Evolutionary conservation across 352 stramenopile species (phyloP).

Genomic region (Globisporangium alternatum): DNA sequence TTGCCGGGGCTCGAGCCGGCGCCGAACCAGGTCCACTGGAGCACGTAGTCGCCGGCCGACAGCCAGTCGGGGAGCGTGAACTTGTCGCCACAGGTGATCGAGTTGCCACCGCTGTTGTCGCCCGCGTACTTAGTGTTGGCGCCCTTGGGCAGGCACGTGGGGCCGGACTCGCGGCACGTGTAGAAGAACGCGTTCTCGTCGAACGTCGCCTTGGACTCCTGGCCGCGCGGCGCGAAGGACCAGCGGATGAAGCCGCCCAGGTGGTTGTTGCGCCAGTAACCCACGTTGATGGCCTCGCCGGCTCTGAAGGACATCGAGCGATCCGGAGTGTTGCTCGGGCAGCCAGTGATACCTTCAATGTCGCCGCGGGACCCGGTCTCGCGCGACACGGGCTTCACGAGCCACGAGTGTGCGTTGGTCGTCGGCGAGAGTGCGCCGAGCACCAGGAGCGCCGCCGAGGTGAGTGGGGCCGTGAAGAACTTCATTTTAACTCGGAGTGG

Average conservation of each 20-base stretch:
- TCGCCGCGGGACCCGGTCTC: constrained; percentile 30
- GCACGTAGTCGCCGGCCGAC: constrained; percentile 44
- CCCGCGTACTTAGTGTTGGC: constrained; percentile 38
- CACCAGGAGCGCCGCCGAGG: background rate
- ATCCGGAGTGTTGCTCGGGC: constrained; percentile 15
- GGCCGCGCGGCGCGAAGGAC: constrained; percentile 18
- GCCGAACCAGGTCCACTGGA: constrained; percentile 57
- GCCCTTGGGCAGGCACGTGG: constrained; percentile 30
- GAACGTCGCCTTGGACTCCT: constrained; percentile 34
- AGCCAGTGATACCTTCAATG: constrained; percentile 23
- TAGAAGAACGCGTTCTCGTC: constrained; percentile 57
- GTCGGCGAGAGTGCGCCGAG: constrained; percentile 2
- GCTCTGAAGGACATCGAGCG: constrained; percentile 16
- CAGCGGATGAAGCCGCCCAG: constrained; percentile 33
- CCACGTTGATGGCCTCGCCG: constrained; percentile 26
- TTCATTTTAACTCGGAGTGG: background rate
- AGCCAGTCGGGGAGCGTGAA: constrained; percentile 50
- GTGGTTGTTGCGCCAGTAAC: constrained; percentile 35
- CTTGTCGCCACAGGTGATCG: constrained; percentile 42
- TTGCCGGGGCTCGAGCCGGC: constrained; percentile 51
- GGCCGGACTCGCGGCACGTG: constrained; percentile 48
- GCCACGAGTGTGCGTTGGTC: constrained; percentile 37
- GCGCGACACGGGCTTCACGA: constrained; percentile 39
- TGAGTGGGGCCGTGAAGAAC: background rate
- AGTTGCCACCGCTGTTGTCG: constrained; percentile 34